A percentile compares a stretch with the other conserved stretches of the same genome.
Evolutionary conservation across 352 stramenopile species (phyloP).

Genomic region (Globisporangium barbulae): DNA sequence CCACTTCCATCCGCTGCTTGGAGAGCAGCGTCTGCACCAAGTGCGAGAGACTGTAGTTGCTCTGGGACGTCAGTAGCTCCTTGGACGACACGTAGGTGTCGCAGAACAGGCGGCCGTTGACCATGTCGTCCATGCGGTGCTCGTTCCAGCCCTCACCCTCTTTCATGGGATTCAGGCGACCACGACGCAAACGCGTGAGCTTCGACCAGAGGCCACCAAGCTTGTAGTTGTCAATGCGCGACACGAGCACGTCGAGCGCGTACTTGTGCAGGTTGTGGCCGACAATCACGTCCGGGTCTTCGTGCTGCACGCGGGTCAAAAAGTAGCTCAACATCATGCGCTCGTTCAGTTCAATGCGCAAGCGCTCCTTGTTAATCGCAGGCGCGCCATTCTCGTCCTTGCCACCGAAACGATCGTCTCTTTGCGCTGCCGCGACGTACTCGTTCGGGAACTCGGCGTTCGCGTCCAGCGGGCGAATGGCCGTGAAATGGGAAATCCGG

Average conservation of each 20-base stretch:
- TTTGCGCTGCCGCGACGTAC: conserved; percentile 49
- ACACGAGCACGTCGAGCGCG: conserved; percentile 97
- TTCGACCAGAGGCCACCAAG: conserved; percentile 81
- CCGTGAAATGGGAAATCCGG: conserved; percentile 74
- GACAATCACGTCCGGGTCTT: conserved; percentile 98
- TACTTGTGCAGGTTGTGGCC: conserved; percentile 99
- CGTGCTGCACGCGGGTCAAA: conserved; percentile 88
- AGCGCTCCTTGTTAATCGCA: conserved; percentile 42
- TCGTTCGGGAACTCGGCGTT: conserved; percentile 57
- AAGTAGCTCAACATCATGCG: conserved; percentile 87
- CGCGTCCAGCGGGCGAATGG: conserved; percentile 70
- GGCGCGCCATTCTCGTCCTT: conserved; percentile 29
- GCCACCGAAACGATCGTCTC: conserved; percentile 62
- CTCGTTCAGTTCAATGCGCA: conserved; percentile 80
- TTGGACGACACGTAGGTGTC: conserved; percentile 98
- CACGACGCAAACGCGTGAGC: conserved; percentile 75
- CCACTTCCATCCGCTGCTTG: conserved; percentile 89
- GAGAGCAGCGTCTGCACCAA: conserved; percentile 91
- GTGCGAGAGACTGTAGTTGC: conserved; percentile 96
- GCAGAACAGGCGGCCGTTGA: conserved; percentile 95
- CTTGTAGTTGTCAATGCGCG: conserved; percentile 92
- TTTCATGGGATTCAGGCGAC: conserved; percentile 74
- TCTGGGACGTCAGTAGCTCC: conserved; percentile 96
- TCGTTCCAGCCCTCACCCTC: conserved; percentile 85
- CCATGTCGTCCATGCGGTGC: conserved; percentile 83